Conservation (phyloP, 2,329 filamentous ascomycete species). For the Stachybotrys chlorohalonatus region DNA sequence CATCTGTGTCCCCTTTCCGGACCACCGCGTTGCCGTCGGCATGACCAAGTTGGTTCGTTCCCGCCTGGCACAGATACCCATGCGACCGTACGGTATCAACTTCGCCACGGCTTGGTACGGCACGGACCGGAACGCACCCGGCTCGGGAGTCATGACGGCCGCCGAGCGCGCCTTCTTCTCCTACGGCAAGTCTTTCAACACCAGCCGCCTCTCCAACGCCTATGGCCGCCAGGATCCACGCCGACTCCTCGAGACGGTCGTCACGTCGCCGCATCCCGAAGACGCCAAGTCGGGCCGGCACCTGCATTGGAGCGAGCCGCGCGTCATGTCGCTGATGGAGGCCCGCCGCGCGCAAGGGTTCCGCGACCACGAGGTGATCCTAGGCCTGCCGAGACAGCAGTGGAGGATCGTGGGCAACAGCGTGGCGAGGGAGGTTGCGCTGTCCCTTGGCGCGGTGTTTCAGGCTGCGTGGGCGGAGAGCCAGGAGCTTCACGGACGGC, state of each 20-base stretch:
- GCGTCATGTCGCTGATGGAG: conserved; percentile 58
- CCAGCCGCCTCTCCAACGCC: conserved; percentile 23
- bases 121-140: conserved; percentile 7
- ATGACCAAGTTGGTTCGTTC: conserved; percentile 28
- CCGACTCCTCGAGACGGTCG: conserved; percentile 52
- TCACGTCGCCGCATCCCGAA: conserved; percentile 38
- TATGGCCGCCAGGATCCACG: conserved; percentile 46
- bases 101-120: conserved; percentile 38
- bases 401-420: conserved; percentile 68
- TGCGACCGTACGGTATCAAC: conserved; percentile 43
- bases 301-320: conserved; percentile 58
- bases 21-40: conserved; percentile 49
- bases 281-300: conserved; percentile 47
- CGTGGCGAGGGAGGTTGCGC: conserved; percentile 58
- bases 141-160: conserved; percentile 23
- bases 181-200: conserved; percentile 20
- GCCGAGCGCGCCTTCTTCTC: conserved; percentile 30
- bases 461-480: conserved; percentile 40
- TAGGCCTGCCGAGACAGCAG: conserved; percentile 47
- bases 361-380: conserved; percentile 58
- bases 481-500: not conserved
- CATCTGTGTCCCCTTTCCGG: conserved; percentile 55
- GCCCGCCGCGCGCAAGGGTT: conserved; percentile 60
- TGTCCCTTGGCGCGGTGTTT: conserved; percentile 56
- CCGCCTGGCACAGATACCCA: conserved; percentile 51